A percentile compares a stretch with the other conserved stretches of the same genome.
These are phyloP conservation scores for Zychaea mexicana DNA, from an alignment of 371 early-diverging fungal species.

Conservation along the genomic window DNA sequence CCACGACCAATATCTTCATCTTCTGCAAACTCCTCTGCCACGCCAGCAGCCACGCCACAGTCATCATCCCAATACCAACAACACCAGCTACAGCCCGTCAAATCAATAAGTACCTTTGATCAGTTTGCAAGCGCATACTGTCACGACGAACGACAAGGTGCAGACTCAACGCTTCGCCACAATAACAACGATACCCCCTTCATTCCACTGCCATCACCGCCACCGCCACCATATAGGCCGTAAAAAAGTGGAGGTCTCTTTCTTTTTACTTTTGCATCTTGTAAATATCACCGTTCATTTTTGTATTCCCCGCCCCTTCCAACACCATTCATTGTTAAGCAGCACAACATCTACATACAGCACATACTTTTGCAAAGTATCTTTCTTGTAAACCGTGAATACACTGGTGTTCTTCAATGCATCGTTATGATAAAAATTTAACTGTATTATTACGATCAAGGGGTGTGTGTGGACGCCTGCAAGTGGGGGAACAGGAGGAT, in stretches of 20 bases:
- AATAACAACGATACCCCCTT: not conserved
- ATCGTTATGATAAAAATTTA: not conserved
- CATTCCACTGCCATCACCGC: constrained; percentile 4
- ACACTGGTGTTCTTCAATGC: constrained; percentile 2
- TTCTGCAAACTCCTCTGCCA: not conserved
- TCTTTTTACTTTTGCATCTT: not conserved
- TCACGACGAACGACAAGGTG: constrained; percentile 2
- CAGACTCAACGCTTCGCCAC: not conserved
- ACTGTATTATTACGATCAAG: not conserved
- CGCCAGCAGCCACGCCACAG: not conserved
- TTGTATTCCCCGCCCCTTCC: too few species aligned
- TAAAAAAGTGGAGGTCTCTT: not conserved
- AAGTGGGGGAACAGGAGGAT: too few species aligned
- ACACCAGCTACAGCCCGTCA: not conserved
- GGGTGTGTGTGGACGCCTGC: too few species aligned
- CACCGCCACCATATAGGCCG: constrained; percentile 22
- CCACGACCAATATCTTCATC: constrained; percentile 4
- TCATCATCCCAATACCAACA: not conserved
- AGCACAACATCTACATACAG: too few species aligned
- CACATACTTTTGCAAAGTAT: not conserved
- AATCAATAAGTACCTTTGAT: constrained; percentile 8
- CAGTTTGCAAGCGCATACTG: constrained; percentile 14
- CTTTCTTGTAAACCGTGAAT: not conserved
- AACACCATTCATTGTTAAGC: too few species aligned
- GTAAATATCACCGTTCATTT: not conserved